Evolutionary conservation across 1,284 basidiomycete genomes (phyloP), one percentile per base, ranked within the genome.

Genomic region (Cutaneotrichosporon sp.): DNA sequence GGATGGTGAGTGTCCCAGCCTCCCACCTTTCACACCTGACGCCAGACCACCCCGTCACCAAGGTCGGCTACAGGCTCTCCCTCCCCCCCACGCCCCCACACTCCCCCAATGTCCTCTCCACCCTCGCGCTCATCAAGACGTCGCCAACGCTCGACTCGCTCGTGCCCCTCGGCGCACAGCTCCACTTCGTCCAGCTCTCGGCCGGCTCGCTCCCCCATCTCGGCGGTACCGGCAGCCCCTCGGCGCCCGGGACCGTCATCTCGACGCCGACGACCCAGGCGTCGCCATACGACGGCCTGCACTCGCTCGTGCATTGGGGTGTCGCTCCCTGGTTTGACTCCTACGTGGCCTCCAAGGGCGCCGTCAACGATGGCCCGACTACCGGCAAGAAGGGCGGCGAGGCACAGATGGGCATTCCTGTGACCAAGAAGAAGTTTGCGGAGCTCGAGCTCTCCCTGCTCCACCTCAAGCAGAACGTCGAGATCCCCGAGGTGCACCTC

Each of bases 271-370:
- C 73, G 11, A 64, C 76, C n/a, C 77, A 75, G 31, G 68, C 72
- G 1, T 80, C 92, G 1, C 95, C 95, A 0, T 99, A 98, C 73
- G 95, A 98, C 78, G 92, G 92, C 73, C 81, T 99, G 20, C 95
- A 98, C 78, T 91, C 92, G n/a, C 86, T 99, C 27, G 93, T 99
- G 13, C 97, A 95, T 73, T 89, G 87, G 67, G 95, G 93, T 72
- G 93, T 98, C 53, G 95, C 97, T 66, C 95, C 95, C 0, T 98
- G 93, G 89, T 98, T 99, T 72, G 95, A 98, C 78, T 94, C 94
- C 14, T 98, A 97, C 72, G 92, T 97, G 31, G 81, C 77, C 55
- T 82, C 83, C 54, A 76, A 79, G 62, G 72, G 71, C 51, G 62
- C 49, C 3, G 45, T 70, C 22, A 49, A 60, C 10, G 75, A 74